A percentile compares a stretch with the other conserved stretches of the same genome.
Evolutionary conservation across 352 stramenopile genomes (phyloP).

Genomic region (Blastocystis hominis): DNA sequence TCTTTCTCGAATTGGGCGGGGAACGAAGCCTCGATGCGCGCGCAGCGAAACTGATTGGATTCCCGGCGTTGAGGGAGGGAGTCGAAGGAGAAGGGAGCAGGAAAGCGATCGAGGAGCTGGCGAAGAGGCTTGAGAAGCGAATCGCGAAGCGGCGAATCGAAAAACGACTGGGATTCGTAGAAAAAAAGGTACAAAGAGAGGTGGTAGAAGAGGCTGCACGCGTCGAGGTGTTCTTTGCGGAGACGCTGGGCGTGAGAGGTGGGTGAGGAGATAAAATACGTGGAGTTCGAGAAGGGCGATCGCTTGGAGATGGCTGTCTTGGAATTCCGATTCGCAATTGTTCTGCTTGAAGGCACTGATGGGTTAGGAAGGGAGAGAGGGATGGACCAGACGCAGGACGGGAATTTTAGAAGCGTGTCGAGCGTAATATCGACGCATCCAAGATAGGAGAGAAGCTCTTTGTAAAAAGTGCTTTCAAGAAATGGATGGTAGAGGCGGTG

Average conservation of each 20-base stretch:
- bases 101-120: background rate
- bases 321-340: background rate
- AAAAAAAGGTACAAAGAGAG: background rate
- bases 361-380: background rate
- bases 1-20: background rate
- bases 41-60: background rate
- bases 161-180: background rate
- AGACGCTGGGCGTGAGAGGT: background rate
- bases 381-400: background rate
- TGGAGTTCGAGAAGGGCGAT: conserved; percentile 15
- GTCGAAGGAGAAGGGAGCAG: background rate
- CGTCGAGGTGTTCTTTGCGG: background rate
- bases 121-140: background rate
- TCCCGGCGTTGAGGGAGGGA: background rate
- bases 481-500: background rate
- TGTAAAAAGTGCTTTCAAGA: conserved; percentile 9
- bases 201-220: background rate
- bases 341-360: background rate
- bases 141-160: background rate
- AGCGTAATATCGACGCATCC: background rate
- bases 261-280: background rate
- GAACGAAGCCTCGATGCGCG: background rate
- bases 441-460: background rate
- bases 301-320: background rate
- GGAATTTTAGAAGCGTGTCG: background rate